Conservation (phyloP, 139 green algal genomes). For the Coccomyxa sp. region DNA sequence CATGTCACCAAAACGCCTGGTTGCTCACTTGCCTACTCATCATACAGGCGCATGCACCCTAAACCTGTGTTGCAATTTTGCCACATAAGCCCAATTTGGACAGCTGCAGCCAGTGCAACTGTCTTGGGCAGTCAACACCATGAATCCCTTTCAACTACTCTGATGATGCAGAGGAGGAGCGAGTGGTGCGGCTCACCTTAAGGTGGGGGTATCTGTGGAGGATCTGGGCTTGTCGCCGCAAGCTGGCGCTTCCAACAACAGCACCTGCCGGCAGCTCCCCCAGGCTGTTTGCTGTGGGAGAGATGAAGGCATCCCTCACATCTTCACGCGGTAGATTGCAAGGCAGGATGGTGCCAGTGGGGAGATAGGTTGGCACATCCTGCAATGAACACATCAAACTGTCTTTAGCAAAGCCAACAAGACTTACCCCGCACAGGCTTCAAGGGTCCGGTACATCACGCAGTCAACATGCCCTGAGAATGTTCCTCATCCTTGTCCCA, state of each 20-base stretch:
- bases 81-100: neutral
- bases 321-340: constrained; percentile 98
- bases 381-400: constrained; percentile 19
- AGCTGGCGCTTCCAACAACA: constrained; percentile 84
- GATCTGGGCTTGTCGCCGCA: constrained; percentile 93
- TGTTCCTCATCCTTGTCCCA: too few relatives aligned
- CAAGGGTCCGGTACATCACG: too few relatives aligned
- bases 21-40: neutral
- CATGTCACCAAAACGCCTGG: neutral
- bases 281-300: constrained; percentile 51
- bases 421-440: too few relatives aligned
- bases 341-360: constrained; percentile 88
- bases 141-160: neutral
- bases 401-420: neutral
- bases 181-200: constrained; percentile 41
- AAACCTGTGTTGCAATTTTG: neutral
- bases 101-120: neutral
- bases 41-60: neutral
- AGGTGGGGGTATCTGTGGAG: constrained; percentile 91
- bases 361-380: constrained; percentile 99
- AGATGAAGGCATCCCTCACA: constrained; percentile 97
- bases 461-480: too few relatives aligned
- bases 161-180: neutral
- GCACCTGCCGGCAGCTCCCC: constrained; percentile 84
- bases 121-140: neutral